These are phyloP conservation scores for Lotus japonicus DNA, from an alignment of 306 rosid species.

Conservation along the genomic window DNA sequence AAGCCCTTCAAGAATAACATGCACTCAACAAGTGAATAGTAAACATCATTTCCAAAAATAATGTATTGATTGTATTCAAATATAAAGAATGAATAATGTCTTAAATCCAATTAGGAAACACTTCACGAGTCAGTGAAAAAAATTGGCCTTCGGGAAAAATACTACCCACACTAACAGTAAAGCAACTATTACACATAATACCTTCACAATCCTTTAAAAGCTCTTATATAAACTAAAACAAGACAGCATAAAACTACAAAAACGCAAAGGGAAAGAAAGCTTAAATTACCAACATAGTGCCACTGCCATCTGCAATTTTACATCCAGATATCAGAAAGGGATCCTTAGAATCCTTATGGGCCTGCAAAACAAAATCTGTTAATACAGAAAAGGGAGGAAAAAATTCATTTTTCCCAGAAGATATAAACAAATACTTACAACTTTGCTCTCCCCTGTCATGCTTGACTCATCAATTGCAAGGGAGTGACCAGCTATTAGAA, in stretches of 20 bases:
- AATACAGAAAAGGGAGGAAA: neutral
- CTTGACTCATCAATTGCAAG: constrained; percentile 91
- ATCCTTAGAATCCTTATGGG: constrained; percentile 58
- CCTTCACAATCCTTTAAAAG: neutral
- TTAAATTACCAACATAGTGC: constrained; percentile 80
- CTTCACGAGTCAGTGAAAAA: neutral
- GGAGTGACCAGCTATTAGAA: constrained; percentile 75
- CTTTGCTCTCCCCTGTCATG: constrained; percentile 99
- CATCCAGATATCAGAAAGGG: constrained; percentile 99
- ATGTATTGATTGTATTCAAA: neutral
- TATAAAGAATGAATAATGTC: neutral
- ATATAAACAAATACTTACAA: constrained; percentile 45
- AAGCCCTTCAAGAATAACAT: neutral
- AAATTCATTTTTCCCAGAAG: neutral
- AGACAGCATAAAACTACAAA: neutral
- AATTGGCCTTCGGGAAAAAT: neutral
- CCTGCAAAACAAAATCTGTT: constrained; percentile 37
- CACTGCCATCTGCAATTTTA: constrained; percentile 97
- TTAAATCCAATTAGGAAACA: constrained; percentile 3
- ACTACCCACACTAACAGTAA: neutral
- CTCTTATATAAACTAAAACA: neutral
- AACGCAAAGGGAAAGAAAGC: neutral
- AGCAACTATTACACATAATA: constrained; percentile 7
- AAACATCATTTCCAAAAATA: neutral
- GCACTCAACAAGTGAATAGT: neutral